phyloP scores from a whole-genome alignment of 108 stramenopile species.

The Cyclostephanos tholiformis region DNA sequence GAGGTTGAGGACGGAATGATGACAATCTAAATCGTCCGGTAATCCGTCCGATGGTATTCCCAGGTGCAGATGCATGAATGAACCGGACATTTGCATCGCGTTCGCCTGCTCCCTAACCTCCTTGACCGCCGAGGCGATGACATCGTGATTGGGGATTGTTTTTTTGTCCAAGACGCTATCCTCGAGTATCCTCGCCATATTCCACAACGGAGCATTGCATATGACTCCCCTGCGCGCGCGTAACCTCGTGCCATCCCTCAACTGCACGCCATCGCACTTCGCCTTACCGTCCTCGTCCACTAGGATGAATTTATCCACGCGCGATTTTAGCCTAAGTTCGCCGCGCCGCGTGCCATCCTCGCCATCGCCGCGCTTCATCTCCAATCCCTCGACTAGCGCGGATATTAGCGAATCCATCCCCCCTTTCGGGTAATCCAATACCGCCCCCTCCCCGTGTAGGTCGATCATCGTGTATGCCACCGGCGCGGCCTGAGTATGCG shows the following conservation, averaged over 20 bases:
- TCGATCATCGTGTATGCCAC: conserved; percentile 93
- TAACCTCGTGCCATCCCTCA: conserved; percentile 63
- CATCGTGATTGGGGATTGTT: conserved; percentile 1
- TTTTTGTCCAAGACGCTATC: conserved; percentile 50
- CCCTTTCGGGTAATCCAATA: conserved; percentile 85
- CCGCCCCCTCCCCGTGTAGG: conserved; percentile 70
- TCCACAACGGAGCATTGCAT: conserved; percentile 88
- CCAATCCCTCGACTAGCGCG: conserved; percentile 76
- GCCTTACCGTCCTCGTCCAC: conserved; percentile 60
- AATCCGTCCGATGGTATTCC: conserved; percentile 82
- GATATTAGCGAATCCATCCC: conserved; percentile 85
- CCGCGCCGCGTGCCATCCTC: background rate
- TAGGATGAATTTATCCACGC: conserved; percentile 60
- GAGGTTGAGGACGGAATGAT: conserved; percentile 83
- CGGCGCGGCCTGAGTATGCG: conserved; percentile 86
- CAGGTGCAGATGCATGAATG: conserved; percentile 91
- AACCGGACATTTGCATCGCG: conserved; percentile 71
- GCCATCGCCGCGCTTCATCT: conserved; percentile 49
- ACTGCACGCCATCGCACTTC: conserved; percentile 66
- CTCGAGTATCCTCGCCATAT: conserved; percentile 70
- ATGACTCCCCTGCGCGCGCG: conserved; percentile 77
- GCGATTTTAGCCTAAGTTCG: conserved; percentile 57
- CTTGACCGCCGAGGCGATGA: conserved; percentile 42
- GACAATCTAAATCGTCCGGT: conserved; percentile 73
- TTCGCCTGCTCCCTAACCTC: conserved; percentile 59